Conservation (phyloP, 306 rosid species). For the Fragaria vesca region DNA sequence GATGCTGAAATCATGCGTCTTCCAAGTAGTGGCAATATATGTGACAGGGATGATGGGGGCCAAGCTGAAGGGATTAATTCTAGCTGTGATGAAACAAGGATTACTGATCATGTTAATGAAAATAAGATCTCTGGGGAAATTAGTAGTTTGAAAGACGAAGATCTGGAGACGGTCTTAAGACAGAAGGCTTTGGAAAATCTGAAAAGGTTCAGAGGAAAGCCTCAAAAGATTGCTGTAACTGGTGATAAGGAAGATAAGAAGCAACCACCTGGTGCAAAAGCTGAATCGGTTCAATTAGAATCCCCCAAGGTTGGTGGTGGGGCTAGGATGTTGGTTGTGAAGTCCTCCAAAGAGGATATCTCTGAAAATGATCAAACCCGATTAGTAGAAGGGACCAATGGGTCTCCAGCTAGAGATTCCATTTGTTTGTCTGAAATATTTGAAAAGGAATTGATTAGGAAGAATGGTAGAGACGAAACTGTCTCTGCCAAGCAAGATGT, state of each 20-base stretch:
- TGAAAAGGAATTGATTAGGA: slow-evolving; percentile 26
- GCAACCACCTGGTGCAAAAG: slow-evolving; percentile 28
- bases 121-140: slow-evolving; percentile 32
- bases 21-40: slow-evolving; percentile 10
- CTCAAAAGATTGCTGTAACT: slow-evolving; percentile 33
- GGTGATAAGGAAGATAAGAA: slow-evolving; percentile 38
- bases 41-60: slow-evolving; percentile 3
- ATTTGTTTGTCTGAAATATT: slow-evolving; percentile 22
- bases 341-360: slow-evolving; percentile 25
- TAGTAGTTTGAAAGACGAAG: slow-evolving; percentile 38
- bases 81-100: slow-evolving; percentile 30
- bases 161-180: slow-evolving; percentile 74
- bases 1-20: slow-evolving; percentile 19
- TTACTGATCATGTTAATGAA: slow-evolving; percentile 29
- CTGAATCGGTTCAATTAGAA: slow-evolving; percentile 39
- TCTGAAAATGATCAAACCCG: slow-evolving; percentile 25
- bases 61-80: slow-evolving; percentile 23
- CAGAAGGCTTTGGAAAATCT: slow-evolving; percentile 81
- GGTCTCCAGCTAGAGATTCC: slow-evolving; percentile 29
- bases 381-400: slow-evolving; percentile 28
- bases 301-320: slow-evolving; percentile 24
- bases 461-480: slow-evolving; percentile 27
- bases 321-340: slow-evolving; percentile 27
- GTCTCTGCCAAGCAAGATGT: slow-evolving; percentile 31
- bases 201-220: slow-evolving; percentile 54